Base-by-base conservation (phyloP, 768 basidiomycete genomes). In the Hemileccinum impolitum region DNA sequence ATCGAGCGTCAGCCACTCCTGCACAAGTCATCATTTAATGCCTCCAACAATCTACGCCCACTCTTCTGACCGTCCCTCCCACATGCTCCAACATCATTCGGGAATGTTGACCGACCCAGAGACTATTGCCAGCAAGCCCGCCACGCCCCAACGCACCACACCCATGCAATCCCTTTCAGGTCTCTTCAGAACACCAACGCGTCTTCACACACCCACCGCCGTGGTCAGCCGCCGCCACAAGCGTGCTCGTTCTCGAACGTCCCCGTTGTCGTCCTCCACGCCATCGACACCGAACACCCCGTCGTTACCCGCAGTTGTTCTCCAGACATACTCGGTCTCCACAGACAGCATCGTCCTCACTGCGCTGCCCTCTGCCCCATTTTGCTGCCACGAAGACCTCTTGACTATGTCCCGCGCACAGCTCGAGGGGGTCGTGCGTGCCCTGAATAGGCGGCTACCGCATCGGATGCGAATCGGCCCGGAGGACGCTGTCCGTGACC, bases 381-480 rank as follows among this genome's bases (percentile, higher is more conserved):
- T 87, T 67, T 84, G 82, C 66, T 86, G 84, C 64, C 84, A 89
- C 60, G 83, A 85, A 51, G 85, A 89, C 55, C 74, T 87, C 36
- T 58, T 86, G 46, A 74, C 77, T 1, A 87, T 89, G 86, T 57
- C 76, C 4, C 78, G 77, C 36, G 39, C 63, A 1, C 70, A 78
- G 50, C 78, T 89, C 38, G 59, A 81, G 39, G 62, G 48, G 1
- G 83, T 83, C 14, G 85, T 82, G 5, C 53, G 57, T 14, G 54
- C 69, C 9, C 72, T 89, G 39, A 89, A 89, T 61, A 69, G 59
- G 13, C 76, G 75, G 32, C 71, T 87, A 1, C 85, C 86, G 2
- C 59, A 47, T 37, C 72, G 68, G 1, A 61, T 82, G 56, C 72
- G 70, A 18, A 84, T 88, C 46, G 71, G 75, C 45, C 63, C 70